Base-by-base conservation (phyloP, 495 filamentous ascomycete genomes). In the Aspergillus olivimuriae region DNA sequence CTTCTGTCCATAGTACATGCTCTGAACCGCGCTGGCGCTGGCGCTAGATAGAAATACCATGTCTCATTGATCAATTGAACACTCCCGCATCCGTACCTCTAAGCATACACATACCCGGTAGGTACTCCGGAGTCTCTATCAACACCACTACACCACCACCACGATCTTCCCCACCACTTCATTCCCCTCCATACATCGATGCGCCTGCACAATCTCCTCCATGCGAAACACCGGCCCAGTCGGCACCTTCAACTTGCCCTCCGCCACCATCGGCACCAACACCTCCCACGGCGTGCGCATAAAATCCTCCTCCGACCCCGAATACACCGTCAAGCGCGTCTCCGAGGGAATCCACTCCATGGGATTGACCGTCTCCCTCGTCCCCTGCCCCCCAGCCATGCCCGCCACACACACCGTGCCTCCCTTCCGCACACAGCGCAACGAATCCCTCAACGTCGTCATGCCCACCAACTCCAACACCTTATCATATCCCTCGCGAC, bases 351-450 rank as follows among this genome's bases (percentile, higher is more conserved):
- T 67, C 11, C 52, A 32, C 6, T 57, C 65, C 68, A 76, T 72
- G 0, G 72, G 72, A 44, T 53, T 61, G 40, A 76, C 70, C 4
- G 69, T 55, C 5, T 69, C 57, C 22, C 71, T 45, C 10, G 46
- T 40, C 72, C 74, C 77, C 36, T 64, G 55, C 34, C 74, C 71
- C 1, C 73, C 72, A 21, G 74, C 66, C 20, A 78, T 75, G 1
- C 72, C 75, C 0, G 69, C 64, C 63, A 75, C 63, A 55, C 68
- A 76, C 4, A 75, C 65, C 16, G 62, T 65, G 0, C 75, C 74
- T 8, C 64, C 62, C 15, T 53, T 37, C 32, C 56, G 53, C 1
- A 54, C 53, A 44, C 65, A 69, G 21, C 58, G 44, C 39, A 77
- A 34, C 3, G 69, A 73, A 45, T 78, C 74, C 4, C 57, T 39